phyloP scores from a whole-genome alignment of 2,329 filamentous ascomycete species.

The Trichoderma endophyticum region DNA sequence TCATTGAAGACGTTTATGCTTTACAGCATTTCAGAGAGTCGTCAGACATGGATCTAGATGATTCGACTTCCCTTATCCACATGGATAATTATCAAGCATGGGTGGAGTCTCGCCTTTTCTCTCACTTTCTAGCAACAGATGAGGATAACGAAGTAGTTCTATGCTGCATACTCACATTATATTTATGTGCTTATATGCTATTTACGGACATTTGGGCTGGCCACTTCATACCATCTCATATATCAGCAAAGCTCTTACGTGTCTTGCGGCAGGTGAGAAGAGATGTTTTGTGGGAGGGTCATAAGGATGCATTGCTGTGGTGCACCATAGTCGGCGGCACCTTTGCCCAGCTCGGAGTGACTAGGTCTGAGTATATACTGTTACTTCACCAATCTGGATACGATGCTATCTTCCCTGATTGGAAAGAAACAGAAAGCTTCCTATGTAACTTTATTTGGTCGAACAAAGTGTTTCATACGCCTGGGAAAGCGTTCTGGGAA shows the following conservation, averaged over 20 bases:
- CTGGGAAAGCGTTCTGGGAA: slow-evolving; percentile 2
- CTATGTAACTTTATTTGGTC: neutral
- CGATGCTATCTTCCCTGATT: neutral
- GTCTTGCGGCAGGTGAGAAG: neutral
- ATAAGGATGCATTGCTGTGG: neutral
- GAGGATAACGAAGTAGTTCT: neutral
- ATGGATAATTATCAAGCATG: neutral
- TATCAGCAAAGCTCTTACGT: neutral
- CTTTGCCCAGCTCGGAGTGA: neutral
- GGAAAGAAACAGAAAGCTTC: neutral
- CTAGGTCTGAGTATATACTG: neutral
- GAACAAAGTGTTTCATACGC: neutral
- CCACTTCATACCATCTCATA: neutral
- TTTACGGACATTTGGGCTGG: slow-evolving; percentile 1
- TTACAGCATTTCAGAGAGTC: neutral
- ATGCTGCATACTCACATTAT: neutral
- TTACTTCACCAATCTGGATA: neutral
- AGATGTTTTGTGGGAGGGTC: neutral
- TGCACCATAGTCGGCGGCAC: neutral
- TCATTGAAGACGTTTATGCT: neutral
- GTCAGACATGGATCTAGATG: neutral
- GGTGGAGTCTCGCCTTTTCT: neutral
- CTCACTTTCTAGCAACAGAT: neutral
- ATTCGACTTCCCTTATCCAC: neutral
- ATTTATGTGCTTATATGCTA: neutral